These are phyloP conservation scores for Albatrellus ellisii DNA, from an alignment of 768 basidiomycete genomes.

Conservation along the genomic window DNA sequence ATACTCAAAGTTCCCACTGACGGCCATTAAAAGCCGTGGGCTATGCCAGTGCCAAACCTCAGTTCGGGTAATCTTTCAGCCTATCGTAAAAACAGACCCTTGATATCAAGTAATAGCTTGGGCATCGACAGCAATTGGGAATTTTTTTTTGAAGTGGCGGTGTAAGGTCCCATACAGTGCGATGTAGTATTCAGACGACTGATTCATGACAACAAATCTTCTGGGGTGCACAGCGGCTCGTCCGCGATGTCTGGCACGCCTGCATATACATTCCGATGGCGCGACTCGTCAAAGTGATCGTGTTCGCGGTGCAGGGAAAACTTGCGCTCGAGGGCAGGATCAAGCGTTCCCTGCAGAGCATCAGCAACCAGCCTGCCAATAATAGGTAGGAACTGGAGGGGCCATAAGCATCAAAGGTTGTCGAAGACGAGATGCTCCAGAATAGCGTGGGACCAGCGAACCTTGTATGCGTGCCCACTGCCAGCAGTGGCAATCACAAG, in stretches of 20 bases:
- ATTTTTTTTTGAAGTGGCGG: no score
- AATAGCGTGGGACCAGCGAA: slow-evolving; percentile 13
- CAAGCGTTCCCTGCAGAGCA: slow-evolving; percentile 51
- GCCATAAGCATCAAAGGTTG: background rate
- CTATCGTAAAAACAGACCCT: no score
- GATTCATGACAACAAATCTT: slow-evolving; percentile 9
- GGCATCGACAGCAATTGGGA: slow-evolving; percentile 14
- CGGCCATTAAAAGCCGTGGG: no score
- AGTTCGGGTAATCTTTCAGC: no score
- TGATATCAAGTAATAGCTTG: no score
- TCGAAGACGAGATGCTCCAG: background rate
- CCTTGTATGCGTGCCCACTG: slow-evolving; percentile 85
- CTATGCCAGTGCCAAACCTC: no score
- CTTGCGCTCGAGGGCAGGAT: slow-evolving; percentile 34
- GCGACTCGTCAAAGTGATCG: slow-evolving; percentile 21
- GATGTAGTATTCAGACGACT: no score
- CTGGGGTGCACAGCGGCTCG: slow-evolving; percentile 7
- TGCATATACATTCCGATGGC: no score
- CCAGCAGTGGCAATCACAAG: slow-evolving; percentile 79
- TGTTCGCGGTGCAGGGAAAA: slow-evolving; percentile 49
- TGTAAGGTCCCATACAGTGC: no score
- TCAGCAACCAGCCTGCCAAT: slow-evolving; percentile 70
- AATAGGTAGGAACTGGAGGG: slow-evolving; percentile 73
- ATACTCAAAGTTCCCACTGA: no score
- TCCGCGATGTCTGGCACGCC: background rate